These are phyloP conservation scores for Eucalyptus cladocalyx DNA, from an alignment of 345 rosid species.

Conservation along the genomic window DNA sequence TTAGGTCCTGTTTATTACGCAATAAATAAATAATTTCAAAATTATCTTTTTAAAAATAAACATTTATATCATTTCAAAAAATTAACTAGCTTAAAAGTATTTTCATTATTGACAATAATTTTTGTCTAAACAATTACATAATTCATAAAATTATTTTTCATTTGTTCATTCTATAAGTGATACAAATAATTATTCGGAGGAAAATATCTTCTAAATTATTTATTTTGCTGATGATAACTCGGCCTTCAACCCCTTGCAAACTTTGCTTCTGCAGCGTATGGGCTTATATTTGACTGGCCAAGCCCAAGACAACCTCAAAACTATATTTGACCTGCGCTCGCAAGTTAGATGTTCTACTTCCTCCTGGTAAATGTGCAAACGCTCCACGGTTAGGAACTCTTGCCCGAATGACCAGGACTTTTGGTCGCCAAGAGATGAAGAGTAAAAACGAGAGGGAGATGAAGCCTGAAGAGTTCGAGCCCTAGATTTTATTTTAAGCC, in stretches of 20 bases:
- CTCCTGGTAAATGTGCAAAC: not conserved
- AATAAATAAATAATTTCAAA: too few relatives aligned
- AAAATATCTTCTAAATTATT: too few relatives aligned
- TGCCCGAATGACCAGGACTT: not conserved
- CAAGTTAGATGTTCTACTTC: not conserved
- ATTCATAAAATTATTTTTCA: not conserved
- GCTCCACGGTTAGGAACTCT: not conserved
- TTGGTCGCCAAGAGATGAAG: not conserved
- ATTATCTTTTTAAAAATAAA: too few relatives aligned
- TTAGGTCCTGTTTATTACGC: not conserved
- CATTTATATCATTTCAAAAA: fast-evolving
- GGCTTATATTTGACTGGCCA: not conserved
- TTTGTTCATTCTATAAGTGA: too few relatives aligned
- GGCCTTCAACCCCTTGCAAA: not conserved
- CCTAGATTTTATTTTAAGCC: not conserved
- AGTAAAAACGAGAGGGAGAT: not conserved
- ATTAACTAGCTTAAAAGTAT: fast-evolving
- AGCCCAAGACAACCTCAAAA: not conserved
- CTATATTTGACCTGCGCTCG: not conserved
- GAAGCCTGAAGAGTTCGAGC: not conserved
- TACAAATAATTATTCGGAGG: too few relatives aligned
- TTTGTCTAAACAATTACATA: too few relatives aligned
- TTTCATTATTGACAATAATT: too few relatives aligned
- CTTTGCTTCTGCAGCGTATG: not conserved
- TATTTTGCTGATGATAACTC: not conserved